A percentile compares a stretch with the other conserved stretches of the same genome.
Conservation (phyloP, 2,329 filamentous ascomycete species). For the Pseudopyricularia javanii region DNA sequence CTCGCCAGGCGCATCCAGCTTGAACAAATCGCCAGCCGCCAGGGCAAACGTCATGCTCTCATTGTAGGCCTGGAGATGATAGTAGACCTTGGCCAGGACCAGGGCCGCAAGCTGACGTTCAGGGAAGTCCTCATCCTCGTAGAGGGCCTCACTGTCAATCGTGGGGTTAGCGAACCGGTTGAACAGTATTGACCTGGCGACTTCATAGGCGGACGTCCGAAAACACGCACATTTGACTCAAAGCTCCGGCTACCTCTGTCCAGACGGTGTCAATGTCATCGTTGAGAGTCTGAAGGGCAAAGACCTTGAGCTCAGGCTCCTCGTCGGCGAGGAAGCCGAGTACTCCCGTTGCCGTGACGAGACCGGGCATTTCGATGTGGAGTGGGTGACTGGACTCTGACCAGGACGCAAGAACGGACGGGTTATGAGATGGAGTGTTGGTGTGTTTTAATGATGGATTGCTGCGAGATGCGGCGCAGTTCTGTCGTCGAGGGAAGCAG, state of each 20-base stretch:
- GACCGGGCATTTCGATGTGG: constrained; percentile 61
- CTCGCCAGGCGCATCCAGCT: constrained; percentile 80
- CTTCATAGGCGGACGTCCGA: neutral
- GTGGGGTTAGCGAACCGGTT: neutral
- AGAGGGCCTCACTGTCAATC: constrained; percentile 73
- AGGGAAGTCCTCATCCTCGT: constrained; percentile 90
- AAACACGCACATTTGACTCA: constrained; percentile 74
- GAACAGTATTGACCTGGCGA: constrained; percentile 1
- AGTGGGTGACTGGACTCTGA: neutral
- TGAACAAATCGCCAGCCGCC: constrained; percentile 87
- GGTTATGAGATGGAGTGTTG: constrained; percentile 1
- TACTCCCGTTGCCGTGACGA: constrained; percentile 88
- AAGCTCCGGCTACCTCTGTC: constrained; percentile 88
- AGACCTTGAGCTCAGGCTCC: constrained; percentile 86
- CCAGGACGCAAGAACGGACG: neutral
- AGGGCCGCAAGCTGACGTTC: constrained; percentile 89
- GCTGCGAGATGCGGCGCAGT: neutral
- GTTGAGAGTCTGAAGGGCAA: constrained; percentile 89
- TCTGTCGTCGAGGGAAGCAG: neutral
- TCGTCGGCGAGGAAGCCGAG: constrained; percentile 93
- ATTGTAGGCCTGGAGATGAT: constrained; percentile 96
- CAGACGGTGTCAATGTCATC: constrained; percentile 94
- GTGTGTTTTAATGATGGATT: neutral
- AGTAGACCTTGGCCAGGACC: constrained; percentile 95
- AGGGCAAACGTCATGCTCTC: constrained; percentile 98